Evolutionary conservation across 805 yeast species (phyloP), one percentile per base, ranked within the genome.

Genomic region (Vanderwaltozyma polyspora): DNA sequence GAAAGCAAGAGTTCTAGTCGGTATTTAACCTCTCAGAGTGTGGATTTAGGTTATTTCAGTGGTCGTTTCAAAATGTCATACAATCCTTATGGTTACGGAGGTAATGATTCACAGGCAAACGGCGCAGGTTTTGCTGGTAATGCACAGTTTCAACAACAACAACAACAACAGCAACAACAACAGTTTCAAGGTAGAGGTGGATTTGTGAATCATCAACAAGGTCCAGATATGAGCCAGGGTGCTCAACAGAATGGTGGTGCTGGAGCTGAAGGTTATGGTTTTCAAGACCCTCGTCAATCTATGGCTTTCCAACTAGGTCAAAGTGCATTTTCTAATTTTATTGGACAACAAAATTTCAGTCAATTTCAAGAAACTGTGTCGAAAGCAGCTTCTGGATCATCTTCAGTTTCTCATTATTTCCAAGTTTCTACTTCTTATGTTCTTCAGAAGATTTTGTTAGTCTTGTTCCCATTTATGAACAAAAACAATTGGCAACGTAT

Each of bases 341-440:
- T 59, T 14, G 60, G 60, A 7, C 57, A 82, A 45, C 78, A 77
- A 40, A 84, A 81, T 57, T 68, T 78, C 44, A 71, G 46, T 21
- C 63, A 66, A 41, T 52, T 75, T 35, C 68, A 70, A 36, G 65
- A 64, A 42, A 68, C 67, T 41, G 66, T 71, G 19, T 58, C 66
- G 13, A 59, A 68, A 18, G 57, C 58, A n/a, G 43, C 59, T 7
- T 36, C 44, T n/a, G 43, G 45, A 2, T 38, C 57, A 2, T 55
- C 68, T 13, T 77, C 81, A 36, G 60, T 91, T 46, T 78, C 85
- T 44, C 82, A 78, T 61, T 87, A 87, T 59, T 93, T 91, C 67
- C 84, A 83, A 59, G 95, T 91, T 14, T 79, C 94, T 31, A 93
- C 89, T 56, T 64, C 76, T 5, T 93, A 89, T 51, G 98, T 91